Evolutionary conservation across 1,139 yeast genomes (phyloP), one percentile per base, ranked within the genome.

Genomic region (Hansenula lynferdii): DNA sequence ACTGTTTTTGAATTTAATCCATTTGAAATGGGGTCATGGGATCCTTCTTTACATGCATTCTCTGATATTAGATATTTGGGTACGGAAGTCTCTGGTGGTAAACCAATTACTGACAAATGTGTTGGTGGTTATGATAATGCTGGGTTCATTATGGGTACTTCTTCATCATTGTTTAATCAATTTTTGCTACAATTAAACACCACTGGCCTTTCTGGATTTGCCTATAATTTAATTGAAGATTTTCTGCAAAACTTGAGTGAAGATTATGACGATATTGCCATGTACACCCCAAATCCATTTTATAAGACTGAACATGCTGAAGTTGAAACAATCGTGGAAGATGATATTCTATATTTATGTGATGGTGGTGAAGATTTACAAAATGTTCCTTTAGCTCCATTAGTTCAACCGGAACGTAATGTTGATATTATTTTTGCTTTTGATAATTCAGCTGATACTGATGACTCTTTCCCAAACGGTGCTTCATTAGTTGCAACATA

Each of bases 341-440:
- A 62, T 25, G 69, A 71, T 6, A 64, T 74, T 5, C 67, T 89
- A 32, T 75, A 63, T 53, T 68, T 87, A 43, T 90, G 80, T n/a
- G 97, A 89, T 57, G 96, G 96, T 43, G 96, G 96, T 48, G 90
- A 83, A 60, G 96, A 85, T 61, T 61, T 59, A 12, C 92, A 87
- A 57, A 84, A 83, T 50, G 70, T 89, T 23, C 97, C 97, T 8
- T 64, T 86, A 34, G 69, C 74, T 43, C 96, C 97, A 18, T 67
- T 87, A 50, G 60, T 87, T 35, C 92, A 83, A 60, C 73, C 77
- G 10, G 72, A 71, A 34, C 75, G 97, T 56, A 66, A 69, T n/a
- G 69, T 87, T 18, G 97, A 89, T 57, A 77, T 84, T 11, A 72
- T 89, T 25, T 75, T 89, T 59, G 95, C 95, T 0, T 80, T 77